phyloP scores from a whole-genome alignment of 2,329 filamentous ascomycete genomes.

The Trichoderma guizhouense region DNA sequence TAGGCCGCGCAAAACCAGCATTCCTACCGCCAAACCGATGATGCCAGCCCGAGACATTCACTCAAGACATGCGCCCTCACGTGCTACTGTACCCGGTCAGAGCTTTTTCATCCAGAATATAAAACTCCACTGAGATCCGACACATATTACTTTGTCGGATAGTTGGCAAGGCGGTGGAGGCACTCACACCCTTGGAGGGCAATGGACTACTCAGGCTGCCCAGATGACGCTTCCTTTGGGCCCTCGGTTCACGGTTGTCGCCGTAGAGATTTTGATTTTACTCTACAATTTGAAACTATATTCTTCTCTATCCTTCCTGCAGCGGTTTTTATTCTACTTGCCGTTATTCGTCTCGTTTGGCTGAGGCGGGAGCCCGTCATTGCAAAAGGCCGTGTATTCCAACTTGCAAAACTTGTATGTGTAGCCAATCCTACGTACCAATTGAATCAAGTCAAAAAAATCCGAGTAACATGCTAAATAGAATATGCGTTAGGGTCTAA shows the following conservation, averaged over 20 bases:
- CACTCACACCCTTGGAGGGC: slow-evolving; percentile 3
- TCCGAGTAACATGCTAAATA: neutral
- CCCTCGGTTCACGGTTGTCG: slow-evolving; percentile 42
- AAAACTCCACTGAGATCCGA: neutral
- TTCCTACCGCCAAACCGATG: neutral
- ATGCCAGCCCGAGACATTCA: neutral
- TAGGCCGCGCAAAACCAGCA: neutral
- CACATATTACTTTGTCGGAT: neutral
- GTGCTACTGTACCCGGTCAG: slow-evolving; percentile 33
- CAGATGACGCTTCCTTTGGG: slow-evolving; percentile 40
- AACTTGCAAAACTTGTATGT: slow-evolving; percentile 31
- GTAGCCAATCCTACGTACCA: neutral
- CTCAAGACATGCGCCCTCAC: neutral
- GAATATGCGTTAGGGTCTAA: neutral
- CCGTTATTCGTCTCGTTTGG: slow-evolving; percentile 32
- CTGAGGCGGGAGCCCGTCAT: slow-evolving; percentile 33
- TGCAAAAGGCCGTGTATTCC: slow-evolving; percentile 35
- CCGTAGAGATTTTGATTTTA: slow-evolving; percentile 49
- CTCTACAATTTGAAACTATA: slow-evolving; percentile 46
- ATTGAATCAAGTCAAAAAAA: neutral
- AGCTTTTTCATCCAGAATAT: neutral
- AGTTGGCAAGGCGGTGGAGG: neutral
- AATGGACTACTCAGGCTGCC: slow-evolving; percentile 24
- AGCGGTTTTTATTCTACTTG: slow-evolving; percentile 36
- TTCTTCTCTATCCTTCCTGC: slow-evolving; percentile 45